Percentiles rank a stretch among this genome's conserved stretches.
These are phyloP conservation scores for Gigaspora rosea DNA, from an alignment of 192 early-diverging fungal genomes.

Conservation along the genomic window DNA sequence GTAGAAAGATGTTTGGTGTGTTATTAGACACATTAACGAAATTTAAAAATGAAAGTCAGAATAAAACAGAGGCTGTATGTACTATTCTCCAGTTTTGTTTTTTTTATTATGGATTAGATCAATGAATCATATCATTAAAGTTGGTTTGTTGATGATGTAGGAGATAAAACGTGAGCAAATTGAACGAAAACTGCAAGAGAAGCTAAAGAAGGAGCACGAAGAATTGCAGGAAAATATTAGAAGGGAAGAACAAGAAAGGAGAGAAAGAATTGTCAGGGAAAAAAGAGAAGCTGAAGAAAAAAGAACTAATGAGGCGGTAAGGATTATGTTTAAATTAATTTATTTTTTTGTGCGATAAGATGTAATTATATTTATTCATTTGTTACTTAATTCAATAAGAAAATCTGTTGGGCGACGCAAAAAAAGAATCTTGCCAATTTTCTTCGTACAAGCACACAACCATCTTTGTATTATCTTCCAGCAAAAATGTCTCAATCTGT, in stretches of 20 bases:
- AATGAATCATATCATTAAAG: background rate
- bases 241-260: slow-evolving; percentile 44
- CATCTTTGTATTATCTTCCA: slow-evolving; percentile 40
- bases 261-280: slow-evolving; percentile 23
- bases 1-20: slow-evolving; percentile 53
- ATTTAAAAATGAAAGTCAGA: slow-evolving; percentile 51
- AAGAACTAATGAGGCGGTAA: slow-evolving; percentile 23
- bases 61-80: slow-evolving; percentile 52
- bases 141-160: slow-evolving; percentile 22
- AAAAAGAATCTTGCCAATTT: slow-evolving; percentile 36
- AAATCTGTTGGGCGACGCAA: slow-evolving; percentile 32
- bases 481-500: slow-evolving; percentile 25
- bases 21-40: slow-evolving; percentile 55
- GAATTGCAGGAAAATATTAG: slow-evolving; percentile 43
- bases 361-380: background rate
- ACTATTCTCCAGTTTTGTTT: background rate
- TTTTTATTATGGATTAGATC: background rate
- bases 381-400: background rate
- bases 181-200: slow-evolving; percentile 45
- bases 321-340: background rate
- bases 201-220: slow-evolving; percentile 46
- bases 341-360: background rate
- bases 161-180: slow-evolving; percentile 49
- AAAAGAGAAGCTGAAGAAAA: slow-evolving; percentile 26
- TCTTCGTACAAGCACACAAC: slow-evolving; percentile 35